Conservation (phyloP, 2,329 filamentous ascomycete species). For the Penicillium sp. region DNA sequence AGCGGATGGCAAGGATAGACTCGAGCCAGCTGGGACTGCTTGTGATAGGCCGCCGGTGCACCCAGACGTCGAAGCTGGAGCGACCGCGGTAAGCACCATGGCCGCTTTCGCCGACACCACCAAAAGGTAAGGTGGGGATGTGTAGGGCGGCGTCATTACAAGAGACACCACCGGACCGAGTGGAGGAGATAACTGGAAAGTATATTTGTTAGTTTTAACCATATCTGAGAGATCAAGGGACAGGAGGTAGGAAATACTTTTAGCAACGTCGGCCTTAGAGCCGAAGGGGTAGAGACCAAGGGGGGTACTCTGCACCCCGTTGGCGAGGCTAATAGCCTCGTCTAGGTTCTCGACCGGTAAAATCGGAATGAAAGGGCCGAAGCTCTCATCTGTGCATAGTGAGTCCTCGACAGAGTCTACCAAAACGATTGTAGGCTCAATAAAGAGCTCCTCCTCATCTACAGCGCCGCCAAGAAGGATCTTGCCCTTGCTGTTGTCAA, state of each 20-base stretch:
- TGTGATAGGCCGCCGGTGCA: slow-evolving; percentile 61
- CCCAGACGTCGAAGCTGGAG: slow-evolving; percentile 64
- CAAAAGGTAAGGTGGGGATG: slow-evolving; percentile 73
- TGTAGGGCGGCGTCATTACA: slow-evolving; percentile 65
- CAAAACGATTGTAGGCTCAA: slow-evolving; percentile 84
- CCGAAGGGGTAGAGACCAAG: slow-evolving; percentile 85
- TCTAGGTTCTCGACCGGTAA: slow-evolving; percentile 77
- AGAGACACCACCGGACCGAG: slow-evolving; percentile 67
- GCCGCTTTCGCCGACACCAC: slow-evolving; percentile 79
- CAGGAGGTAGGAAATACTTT: slow-evolving; percentile 50
- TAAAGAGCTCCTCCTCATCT: slow-evolving; percentile 77
- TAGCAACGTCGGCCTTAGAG: slow-evolving; percentile 72
- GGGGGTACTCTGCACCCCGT: slow-evolving; percentile 78
- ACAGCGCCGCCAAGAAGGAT: slow-evolving; percentile 83
- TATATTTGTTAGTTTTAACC: neutral
- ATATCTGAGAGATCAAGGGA: neutral
- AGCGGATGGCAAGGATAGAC: slow-evolving; percentile 55
- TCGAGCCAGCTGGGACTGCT: slow-evolving; percentile 63
- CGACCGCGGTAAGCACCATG: slow-evolving; percentile 75
- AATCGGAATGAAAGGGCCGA: slow-evolving; percentile 85
- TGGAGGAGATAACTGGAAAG: slow-evolving; percentile 56
- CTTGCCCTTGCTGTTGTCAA: slow-evolving; percentile 77
- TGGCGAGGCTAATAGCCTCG: slow-evolving; percentile 79
- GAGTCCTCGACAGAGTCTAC: slow-evolving; percentile 74
- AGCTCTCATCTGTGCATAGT: slow-evolving; percentile 80